Base-by-base conservation (phyloP, 257 asterid species). In the Rehmannia glutinosa region DNA sequence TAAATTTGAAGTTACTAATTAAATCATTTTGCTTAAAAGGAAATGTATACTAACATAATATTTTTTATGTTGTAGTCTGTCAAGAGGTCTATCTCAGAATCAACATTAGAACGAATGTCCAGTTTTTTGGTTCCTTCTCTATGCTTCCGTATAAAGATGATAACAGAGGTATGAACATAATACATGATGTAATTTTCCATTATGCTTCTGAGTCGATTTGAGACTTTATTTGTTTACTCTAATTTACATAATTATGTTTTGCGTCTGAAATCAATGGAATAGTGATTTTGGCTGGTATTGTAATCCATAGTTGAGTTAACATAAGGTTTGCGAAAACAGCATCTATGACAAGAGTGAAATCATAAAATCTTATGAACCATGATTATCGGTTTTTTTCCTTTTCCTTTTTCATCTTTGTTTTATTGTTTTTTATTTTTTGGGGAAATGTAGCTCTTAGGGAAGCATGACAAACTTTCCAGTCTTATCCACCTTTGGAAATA, bases 21-120 rank as follows among this genome's bases (percentile, higher is more conserved):
- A 19, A 64, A 28, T 32, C 63, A 59, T 49, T 21, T 70, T 64
- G 12, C 66, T 25, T 60, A 25, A 24, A 52, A 36, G 56, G 77
- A 66, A 51, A 41, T 47, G 43, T 46, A 42, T 60, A 46, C 60
- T 73, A 27, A 76, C 50, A 38, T 35, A 46, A 50, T 28, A 20
- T 59, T 13, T 38, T 23, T 41, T 61, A 51, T 61, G 56, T 47
- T 77, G 58, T 76, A 94, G 99, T 65, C 73, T 59, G 72, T 81
- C 77, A 79, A 79, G 78, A 84, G 90, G 83, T 87, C 97, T 7
- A 53, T 83, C 81, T 89, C 99, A 53, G 98, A 91, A 82, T 75
- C 73, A 62, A 86, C 93, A 17, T 68, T 94, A 49, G 93, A 82
- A 49, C 82, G 82, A 62, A 70, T 91, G 80, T 87, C 97, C 71